phyloP scores from a whole-genome alignment of 2,329 filamentous ascomycete species.

The Penicillium sp. region DNA sequence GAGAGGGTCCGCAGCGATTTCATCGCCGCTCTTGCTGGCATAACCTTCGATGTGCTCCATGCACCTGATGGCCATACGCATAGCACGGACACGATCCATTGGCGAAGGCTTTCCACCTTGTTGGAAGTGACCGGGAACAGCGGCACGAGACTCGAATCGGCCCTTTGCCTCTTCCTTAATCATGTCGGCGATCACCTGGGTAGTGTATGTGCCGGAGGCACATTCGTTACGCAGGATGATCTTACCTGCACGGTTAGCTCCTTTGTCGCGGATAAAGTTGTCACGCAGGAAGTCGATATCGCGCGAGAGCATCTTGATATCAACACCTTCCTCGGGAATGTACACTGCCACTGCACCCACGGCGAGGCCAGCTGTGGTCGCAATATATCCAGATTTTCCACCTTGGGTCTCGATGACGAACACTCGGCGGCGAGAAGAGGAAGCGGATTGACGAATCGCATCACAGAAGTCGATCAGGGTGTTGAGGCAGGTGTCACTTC shows the following conservation, averaged over 20 bases:
- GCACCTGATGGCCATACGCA: slow-evolving; percentile 89
- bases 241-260: slow-evolving; percentile 85
- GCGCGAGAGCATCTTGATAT: slow-evolving; percentile 83
- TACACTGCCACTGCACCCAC: slow-evolving; percentile 93
- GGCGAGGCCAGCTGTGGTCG: slow-evolving; percentile 83
- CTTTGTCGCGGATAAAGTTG: slow-evolving; percentile 79
- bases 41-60: slow-evolving; percentile 86
- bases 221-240: slow-evolving; percentile 97
- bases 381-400: slow-evolving; percentile 88
- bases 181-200: slow-evolving; percentile 91
- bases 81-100: slow-evolving; percentile 92
- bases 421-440: slow-evolving; percentile 84
- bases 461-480: slow-evolving; percentile 94
- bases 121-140: slow-evolving; percentile 90
- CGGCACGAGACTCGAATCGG: slow-evolving; percentile 87
- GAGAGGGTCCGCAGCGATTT: slow-evolving; percentile 70
- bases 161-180: slow-evolving; percentile 91
- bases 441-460: slow-evolving; percentile 95
- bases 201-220: slow-evolving; percentile 83
- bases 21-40: slow-evolving; percentile 61
- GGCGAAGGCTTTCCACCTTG: slow-evolving; percentile 89
- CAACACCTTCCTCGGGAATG: slow-evolving; percentile 94
- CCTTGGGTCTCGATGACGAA: slow-evolving; percentile 99
- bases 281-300: slow-evolving; percentile 88
- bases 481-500: slow-evolving; percentile 95